Conservation (phyloP, 345 rosid species). For the Streptanthus diversifolius region DNA sequence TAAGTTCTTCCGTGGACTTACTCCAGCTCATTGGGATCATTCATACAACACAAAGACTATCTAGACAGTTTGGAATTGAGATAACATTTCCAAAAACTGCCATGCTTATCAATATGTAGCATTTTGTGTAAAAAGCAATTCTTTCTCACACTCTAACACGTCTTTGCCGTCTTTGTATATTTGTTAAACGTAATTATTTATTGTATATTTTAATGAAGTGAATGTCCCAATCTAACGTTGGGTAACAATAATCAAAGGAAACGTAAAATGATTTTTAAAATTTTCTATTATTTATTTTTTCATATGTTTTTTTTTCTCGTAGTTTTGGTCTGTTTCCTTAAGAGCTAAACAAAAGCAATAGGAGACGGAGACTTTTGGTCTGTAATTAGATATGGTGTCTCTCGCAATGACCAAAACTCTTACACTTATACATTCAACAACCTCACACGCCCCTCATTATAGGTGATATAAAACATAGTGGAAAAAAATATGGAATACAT, state of each 20-base stretch:
- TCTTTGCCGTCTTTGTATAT: too few relatives aligned
- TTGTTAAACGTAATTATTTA: too few relatives aligned
- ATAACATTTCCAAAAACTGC: too few relatives aligned
- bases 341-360: constrained; percentile 25
- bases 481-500: background rate
- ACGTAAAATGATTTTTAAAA: background rate
- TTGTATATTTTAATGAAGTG: background rate
- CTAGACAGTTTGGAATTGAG: too few relatives aligned
- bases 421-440: constrained; percentile 8
- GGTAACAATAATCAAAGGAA: background rate
- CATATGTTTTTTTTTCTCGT: constrained; percentile 3
- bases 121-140: too few relatives aligned
- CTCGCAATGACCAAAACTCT: constrained; percentile 25
- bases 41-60: too few relatives aligned
- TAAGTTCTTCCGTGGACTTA: too few relatives aligned
- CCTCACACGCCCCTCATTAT: constrained; percentile 4
- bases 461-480: background rate
- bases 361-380: constrained; percentile 29
- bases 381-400: constrained; percentile 31
- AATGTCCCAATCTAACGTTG: background rate
- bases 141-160: too few relatives aligned
- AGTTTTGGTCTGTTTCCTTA: constrained; percentile 21
- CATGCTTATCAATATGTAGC: too few relatives aligned
- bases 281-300: background rate
- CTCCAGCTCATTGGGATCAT: too few relatives aligned